A percentile compares a stretch with the other conserved stretches of the same genome.
Evolutionary conservation across 2,329 filamentous ascomycete species (phyloP).

Genomic region (Pyrenophora tritici-repentis): DNA sequence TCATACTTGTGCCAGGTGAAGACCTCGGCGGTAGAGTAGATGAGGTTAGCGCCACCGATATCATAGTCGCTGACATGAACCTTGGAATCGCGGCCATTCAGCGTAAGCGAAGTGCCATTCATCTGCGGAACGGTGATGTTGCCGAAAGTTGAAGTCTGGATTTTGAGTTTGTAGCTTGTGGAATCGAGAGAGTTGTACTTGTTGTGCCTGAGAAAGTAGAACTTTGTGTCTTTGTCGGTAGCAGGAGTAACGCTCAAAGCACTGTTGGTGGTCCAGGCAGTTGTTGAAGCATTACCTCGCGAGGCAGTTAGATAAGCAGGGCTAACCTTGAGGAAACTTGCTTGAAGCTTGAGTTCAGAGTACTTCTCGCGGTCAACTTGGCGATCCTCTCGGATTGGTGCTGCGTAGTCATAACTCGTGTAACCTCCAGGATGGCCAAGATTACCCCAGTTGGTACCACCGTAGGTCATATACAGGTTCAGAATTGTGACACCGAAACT

Average conservation of each 20-base stretch:
- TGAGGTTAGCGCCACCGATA: slow-evolving; percentile 61
- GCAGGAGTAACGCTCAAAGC: slow-evolving; percentile 67
- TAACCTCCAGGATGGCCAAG: slow-evolving; percentile 63
- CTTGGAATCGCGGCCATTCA: slow-evolving; percentile 69
- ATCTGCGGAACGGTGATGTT: slow-evolving; percentile 63
- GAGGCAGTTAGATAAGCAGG: slow-evolving; percentile 66
- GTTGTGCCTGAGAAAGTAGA: slow-evolving; percentile 69
- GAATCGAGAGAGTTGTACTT: slow-evolving; percentile 65
- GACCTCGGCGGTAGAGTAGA: slow-evolving; percentile 73
- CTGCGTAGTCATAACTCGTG: slow-evolving; percentile 64
- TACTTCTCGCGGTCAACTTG: slow-evolving; percentile 75
- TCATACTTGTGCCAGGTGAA: slow-evolving; percentile 69
- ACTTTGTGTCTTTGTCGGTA: slow-evolving; percentile 60
- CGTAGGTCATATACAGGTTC: slow-evolving; percentile 78
- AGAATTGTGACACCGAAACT: slow-evolving; percentile 69
- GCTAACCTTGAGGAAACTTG: slow-evolving; percentile 74
- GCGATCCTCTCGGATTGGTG: slow-evolving; percentile 71
- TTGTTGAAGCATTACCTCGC: slow-evolving; percentile 38
- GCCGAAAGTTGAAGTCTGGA: slow-evolving; percentile 63
- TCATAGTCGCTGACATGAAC: slow-evolving; percentile 70
- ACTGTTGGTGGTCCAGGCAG: slow-evolving; percentile 45
- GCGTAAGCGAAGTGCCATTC: slow-evolving; percentile 57
- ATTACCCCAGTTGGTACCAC: slow-evolving; percentile 83
- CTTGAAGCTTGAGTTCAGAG: slow-evolving; percentile 75
- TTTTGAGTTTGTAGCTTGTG: slow-evolving; percentile 65